A percentile compares a stretch with the other conserved stretches of the same genome.
Conservation (phyloP, 2,329 filamentous ascomycete species). For the Fusarium sambucinum region DNA sequence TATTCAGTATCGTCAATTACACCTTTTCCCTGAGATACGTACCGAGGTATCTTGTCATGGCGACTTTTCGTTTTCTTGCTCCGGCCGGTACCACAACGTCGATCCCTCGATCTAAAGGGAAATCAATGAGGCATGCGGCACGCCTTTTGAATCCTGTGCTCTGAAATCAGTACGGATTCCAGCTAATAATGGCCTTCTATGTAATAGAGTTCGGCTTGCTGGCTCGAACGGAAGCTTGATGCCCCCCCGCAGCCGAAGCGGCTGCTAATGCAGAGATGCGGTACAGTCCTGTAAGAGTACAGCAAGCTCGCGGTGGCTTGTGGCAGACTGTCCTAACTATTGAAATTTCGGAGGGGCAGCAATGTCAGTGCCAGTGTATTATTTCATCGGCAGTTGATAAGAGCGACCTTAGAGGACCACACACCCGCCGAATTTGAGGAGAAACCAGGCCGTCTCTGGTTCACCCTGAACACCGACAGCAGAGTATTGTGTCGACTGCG, state of each 20-base stretch:
- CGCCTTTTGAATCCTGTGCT: conserved; percentile 9
- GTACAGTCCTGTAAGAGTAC: conserved; percentile 3
- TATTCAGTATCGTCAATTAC: not conserved
- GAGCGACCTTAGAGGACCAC: not conserved
- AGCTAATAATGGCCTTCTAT: conserved; percentile 19
- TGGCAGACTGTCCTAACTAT: not conserved
- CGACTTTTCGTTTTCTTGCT: not conserved
- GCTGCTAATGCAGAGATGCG: conserved; percentile 34
- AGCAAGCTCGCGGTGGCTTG: conserved; percentile 6
- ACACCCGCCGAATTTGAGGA: not conserved
- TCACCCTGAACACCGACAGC: not conserved
- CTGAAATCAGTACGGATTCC: conserved; percentile 6
- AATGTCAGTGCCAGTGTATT: conserved; percentile 14
- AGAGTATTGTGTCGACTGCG: not conserved
- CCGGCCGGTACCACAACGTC: not conserved
- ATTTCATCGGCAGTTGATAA: conserved; percentile 23
- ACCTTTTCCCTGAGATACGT: not conserved
- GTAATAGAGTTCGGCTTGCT: conserved; percentile 39
- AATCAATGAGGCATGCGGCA: conserved; percentile 3
- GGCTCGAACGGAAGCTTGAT: conserved; percentile 23
- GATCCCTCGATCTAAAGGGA: conserved; percentile 6
- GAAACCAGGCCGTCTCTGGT: not conserved
- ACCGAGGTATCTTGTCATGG: not conserved
- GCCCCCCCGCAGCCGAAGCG: conserved; percentile 38
- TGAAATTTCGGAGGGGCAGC: conserved; percentile 22